Evolutionary conservation across 2,329 filamentous ascomycete species (phyloP).

Genomic region (Trichoderma sp.): DNA sequence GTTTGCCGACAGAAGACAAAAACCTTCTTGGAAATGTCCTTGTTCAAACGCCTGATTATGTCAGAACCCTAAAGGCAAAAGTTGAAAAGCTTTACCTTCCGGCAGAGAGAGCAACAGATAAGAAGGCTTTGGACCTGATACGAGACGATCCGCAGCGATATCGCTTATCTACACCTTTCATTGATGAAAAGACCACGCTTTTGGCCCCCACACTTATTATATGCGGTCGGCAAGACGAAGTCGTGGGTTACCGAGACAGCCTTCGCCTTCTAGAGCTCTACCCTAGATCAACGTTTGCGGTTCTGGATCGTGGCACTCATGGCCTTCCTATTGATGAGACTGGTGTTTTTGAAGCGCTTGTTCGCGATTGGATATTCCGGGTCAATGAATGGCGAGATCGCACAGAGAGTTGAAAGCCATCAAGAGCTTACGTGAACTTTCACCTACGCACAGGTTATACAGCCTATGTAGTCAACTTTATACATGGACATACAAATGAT

Average conservation of each 20-base stretch:
- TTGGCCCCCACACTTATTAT: conserved; percentile 25
- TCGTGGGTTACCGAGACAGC: conserved; percentile 25
- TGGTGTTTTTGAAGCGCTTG: conserved; percentile 24
- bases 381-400: conserved; percentile 24
- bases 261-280: conserved; percentile 24
- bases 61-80: conserved; percentile 18
- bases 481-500: background rate
- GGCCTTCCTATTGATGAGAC: conserved; percentile 25
- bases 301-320: conserved; percentile 26
- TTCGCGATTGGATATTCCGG: conserved; percentile 25
- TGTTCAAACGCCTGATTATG: conserved; percentile 23
- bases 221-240: conserved; percentile 24
- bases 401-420: background rate
- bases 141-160: conserved; percentile 23
- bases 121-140: conserved; percentile 3
- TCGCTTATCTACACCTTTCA: conserved; percentile 11
- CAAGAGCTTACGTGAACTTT: conserved; percentile 2
- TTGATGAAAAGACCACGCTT: conserved; percentile 9
- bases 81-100: conserved; percentile 7
- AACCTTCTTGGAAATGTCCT: conserved; percentile 21
- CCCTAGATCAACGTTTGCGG: conserved; percentile 24
- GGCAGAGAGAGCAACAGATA: conserved; percentile 4
- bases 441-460: background rate
- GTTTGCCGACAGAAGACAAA: conserved; percentile 9
- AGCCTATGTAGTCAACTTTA: background rate